Evolutionary conservation across 495 filamentous ascomycete species (phyloP).

Genomic region (Podospora bellae-mahoneyi): DNA sequence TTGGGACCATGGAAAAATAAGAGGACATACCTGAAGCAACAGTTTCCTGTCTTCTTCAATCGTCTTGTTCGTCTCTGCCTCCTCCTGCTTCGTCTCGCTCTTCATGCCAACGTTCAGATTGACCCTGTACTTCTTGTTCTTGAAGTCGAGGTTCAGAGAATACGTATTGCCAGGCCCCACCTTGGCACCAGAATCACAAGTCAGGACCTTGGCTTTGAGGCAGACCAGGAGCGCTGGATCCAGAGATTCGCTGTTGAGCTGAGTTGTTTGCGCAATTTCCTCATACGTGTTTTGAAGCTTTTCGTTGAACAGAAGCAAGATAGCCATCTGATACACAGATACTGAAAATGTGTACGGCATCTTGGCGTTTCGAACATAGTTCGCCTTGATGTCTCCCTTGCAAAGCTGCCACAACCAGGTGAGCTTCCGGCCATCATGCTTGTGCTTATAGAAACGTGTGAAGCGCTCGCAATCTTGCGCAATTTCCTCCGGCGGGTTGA

Average conservation of each 20-base stretch:
- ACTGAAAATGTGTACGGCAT: constrained; percentile 96
- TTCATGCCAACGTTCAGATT: constrained; percentile 95
- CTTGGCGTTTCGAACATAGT: constrained; percentile 83
- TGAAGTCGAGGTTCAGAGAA: constrained; percentile 87
- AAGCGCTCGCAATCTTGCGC: constrained; percentile 85
- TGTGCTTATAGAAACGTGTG: constrained; percentile 85
- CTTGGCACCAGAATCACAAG: constrained; percentile 63
- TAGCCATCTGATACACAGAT: constrained; percentile 95
- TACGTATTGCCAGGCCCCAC: constrained; percentile 72
- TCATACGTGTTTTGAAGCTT: constrained; percentile 79
- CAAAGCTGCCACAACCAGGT: constrained; percentile 98
- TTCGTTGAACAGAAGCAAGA: constrained; percentile 95
- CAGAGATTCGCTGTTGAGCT: constrained; percentile 71
- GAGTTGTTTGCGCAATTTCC: constrained; percentile 77
- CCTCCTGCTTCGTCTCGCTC: constrained; percentile 89
- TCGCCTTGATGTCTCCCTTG: constrained; percentile 94
- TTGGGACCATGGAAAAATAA: background rate
- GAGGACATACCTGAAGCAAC: constrained; percentile 79
- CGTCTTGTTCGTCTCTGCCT: constrained; percentile 97
- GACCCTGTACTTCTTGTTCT: constrained; percentile 94
- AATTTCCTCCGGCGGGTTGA: constrained; percentile 81
- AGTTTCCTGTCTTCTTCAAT: constrained; percentile 98
- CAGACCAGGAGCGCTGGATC: constrained; percentile 82
- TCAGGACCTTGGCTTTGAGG: constrained; percentile 85
- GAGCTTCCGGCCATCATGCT: constrained; percentile 92